These are phyloP conservation scores for Solanum stenotomum DNA, from an alignment of 257 asterid species.

Conservation along the genomic window DNA sequence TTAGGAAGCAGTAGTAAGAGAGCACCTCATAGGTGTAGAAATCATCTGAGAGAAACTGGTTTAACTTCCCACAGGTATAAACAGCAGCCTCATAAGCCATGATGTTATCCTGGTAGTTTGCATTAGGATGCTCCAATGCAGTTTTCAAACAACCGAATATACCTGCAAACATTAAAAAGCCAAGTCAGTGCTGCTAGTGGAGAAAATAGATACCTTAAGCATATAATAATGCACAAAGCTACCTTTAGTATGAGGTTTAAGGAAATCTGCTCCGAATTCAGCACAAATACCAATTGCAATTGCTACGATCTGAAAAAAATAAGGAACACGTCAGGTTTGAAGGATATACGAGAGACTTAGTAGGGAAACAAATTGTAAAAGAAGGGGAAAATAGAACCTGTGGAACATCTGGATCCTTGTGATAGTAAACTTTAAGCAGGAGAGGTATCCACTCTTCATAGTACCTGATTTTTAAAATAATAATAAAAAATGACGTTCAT, in stretches of 20 bases:
- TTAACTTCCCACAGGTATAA: not conserved
- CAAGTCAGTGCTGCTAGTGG: not conserved
- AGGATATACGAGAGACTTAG: not conserved
- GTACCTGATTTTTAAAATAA: not conserved
- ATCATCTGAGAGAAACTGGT: not conserved
- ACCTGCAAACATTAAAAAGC: not conserved
- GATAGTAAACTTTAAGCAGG: not conserved
- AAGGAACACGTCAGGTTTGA: not conserved
- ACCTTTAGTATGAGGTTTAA: not conserved
- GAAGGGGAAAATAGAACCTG: not conserved
- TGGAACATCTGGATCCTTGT: not conserved
- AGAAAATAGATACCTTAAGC: not conserved
- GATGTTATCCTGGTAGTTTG: not conserved
- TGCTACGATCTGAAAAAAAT: not conserved
- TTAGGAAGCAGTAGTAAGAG: not conserved
- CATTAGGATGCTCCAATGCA: not conserved
- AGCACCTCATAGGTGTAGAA: not conserved
- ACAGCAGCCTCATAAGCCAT: not conserved
- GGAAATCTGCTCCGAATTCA: not conserved
- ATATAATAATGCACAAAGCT: not conserved
- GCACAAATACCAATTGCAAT: conserved; percentile 3
- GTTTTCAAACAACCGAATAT: not conserved
- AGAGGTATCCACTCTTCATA: not conserved
- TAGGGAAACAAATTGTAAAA: not conserved
- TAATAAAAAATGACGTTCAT: not conserved